phyloP scores from a whole-genome alignment of 495 filamentous ascomycete genomes.

The Annulohypoxylon bovei region DNA sequence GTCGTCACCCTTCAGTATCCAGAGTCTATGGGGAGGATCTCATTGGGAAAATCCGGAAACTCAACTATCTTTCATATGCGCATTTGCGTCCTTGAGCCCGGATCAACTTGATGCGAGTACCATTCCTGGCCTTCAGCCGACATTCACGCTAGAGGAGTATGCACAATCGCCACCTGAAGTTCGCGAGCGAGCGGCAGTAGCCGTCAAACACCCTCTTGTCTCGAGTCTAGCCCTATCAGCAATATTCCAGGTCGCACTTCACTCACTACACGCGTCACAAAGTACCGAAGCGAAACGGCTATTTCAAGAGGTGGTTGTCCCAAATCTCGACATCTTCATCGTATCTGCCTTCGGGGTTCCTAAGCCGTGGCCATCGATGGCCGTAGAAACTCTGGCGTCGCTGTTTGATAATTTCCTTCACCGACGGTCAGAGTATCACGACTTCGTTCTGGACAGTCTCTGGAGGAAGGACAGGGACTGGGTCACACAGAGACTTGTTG shows the following conservation, averaged over 20 bases:
- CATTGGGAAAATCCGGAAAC: constrained; percentile 86
- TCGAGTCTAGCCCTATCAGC: constrained; percentile 87
- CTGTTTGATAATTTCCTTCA: constrained; percentile 63
- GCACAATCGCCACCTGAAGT: constrained; percentile 74
- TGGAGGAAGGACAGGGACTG: constrained; percentile 89
- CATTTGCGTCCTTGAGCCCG: constrained; percentile 74
- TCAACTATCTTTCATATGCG: constrained; percentile 88
- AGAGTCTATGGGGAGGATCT: constrained; percentile 85
- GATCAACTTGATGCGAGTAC: constrained; percentile 82
- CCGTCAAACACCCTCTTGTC: constrained; percentile 85
- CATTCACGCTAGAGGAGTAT: constrained; percentile 82
- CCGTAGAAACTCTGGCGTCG: constrained; percentile 63
- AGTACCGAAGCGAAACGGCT: constrained; percentile 72
- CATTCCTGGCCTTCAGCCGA: constrained; percentile 79
- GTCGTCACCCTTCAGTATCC: constrained; percentile 67
- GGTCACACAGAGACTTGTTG: constrained; percentile 80
- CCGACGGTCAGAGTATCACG: constrained; percentile 65
- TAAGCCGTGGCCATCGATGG: constrained; percentile 64
- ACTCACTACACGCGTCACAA: constrained; percentile 70
- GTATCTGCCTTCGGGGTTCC: constrained; percentile 76
- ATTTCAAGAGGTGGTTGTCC: constrained; percentile 73
- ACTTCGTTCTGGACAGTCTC: constrained; percentile 85
- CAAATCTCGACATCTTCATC: constrained; percentile 78
- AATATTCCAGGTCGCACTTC: constrained; percentile 79
- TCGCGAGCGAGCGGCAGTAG: constrained; percentile 74